Conservation (phyloP, 2,329 filamentous ascomycete genomes). For the Ophiocordyceps robertsii region DNA sequence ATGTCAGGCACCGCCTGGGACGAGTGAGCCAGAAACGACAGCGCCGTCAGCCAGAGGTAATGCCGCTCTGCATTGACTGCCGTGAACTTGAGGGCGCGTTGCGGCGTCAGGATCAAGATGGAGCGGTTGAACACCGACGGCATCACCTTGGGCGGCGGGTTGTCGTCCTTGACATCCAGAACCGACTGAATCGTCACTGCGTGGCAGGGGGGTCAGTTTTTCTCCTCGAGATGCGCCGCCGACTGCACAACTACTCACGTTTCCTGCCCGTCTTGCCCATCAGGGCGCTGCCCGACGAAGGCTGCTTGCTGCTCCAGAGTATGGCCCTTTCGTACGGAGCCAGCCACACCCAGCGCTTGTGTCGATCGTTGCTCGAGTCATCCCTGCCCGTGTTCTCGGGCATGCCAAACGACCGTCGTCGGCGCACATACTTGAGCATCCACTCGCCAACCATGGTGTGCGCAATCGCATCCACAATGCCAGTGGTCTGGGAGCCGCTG, state of each 20-base stretch:
- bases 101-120: slow-evolving; percentile 86
- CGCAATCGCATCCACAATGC: slow-evolving; percentile 90
- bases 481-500: slow-evolving; percentile 52
- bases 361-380: slow-evolving; percentile 62
- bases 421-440: slow-evolving; percentile 85
- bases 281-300: slow-evolving; percentile 71
- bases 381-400: slow-evolving; percentile 53
- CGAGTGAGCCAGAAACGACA: slow-evolving; percentile 90
- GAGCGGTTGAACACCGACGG: slow-evolving; percentile 71
- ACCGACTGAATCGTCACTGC: slow-evolving; percentile 90
- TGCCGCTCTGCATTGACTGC: slow-evolving; percentile 72
- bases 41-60: slow-evolving; percentile 84
- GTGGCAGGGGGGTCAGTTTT: slow-evolving; percentile 15
- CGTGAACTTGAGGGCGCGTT: slow-evolving; percentile 91
- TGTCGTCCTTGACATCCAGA: slow-evolving; percentile 91
- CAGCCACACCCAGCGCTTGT: slow-evolving; percentile 97
- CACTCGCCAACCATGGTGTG: slow-evolving; percentile 98
- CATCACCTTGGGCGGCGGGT: slow-evolving; percentile 61
- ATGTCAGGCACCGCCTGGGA: slow-evolving; percentile 69
- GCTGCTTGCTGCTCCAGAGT: slow-evolving; percentile 97
- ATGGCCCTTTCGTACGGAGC: slow-evolving; percentile 92
- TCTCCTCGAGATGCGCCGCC: slow-evolving; percentile 2
- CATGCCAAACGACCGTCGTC: slow-evolving; percentile 83
- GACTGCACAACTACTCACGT: slow-evolving; percentile 44
- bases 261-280: slow-evolving; percentile 93